Percentiles rank a stretch among this genome's conserved stretches.
phyloP scores from a whole-genome alignment of 148 eudicot genomes.

The Agrostemma githago region DNA sequence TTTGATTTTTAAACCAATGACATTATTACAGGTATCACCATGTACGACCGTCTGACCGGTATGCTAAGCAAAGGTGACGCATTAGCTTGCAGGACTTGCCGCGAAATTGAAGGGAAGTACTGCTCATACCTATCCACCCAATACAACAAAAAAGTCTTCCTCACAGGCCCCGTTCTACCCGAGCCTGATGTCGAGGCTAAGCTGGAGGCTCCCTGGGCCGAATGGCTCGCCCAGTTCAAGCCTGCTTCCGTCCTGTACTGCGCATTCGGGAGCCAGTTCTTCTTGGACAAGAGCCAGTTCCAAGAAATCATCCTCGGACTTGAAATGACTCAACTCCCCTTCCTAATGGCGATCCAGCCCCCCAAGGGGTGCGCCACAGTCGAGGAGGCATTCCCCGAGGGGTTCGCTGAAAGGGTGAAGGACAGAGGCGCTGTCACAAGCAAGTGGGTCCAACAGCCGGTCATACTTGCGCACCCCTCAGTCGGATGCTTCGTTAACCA shows the following conservation, averaged over 20 bases:
- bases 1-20: not conserved
- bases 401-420: constrained; percentile 28
- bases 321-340: constrained; percentile 50
- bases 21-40: not conserved
- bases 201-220: constrained; percentile 11
- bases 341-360: constrained; percentile 49
- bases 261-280: constrained; percentile 15
- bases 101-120: constrained; percentile 8
- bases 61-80: constrained; percentile 15
- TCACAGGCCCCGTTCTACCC: constrained; percentile 8
- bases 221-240: constrained; percentile 7
- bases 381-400: constrained; percentile 64
- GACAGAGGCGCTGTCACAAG: constrained; percentile 46
- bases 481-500: constrained; percentile 74
- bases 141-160: constrained; percentile 8
- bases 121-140: constrained; percentile 6
- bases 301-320: constrained; percentile 49
- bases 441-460: constrained; percentile 53
- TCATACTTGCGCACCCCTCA: constrained; percentile 43
- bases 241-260: constrained; percentile 1
- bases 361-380: constrained; percentile 40
- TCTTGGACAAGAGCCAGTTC: constrained; percentile 9
- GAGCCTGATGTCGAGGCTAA: constrained; percentile 1
- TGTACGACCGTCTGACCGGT: constrained; percentile 10
- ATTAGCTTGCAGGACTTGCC: constrained; percentile 9